These are phyloP conservation scores for Linum tenue DNA, from an alignment of 345 rosid species.

Conservation along the genomic window DNA sequence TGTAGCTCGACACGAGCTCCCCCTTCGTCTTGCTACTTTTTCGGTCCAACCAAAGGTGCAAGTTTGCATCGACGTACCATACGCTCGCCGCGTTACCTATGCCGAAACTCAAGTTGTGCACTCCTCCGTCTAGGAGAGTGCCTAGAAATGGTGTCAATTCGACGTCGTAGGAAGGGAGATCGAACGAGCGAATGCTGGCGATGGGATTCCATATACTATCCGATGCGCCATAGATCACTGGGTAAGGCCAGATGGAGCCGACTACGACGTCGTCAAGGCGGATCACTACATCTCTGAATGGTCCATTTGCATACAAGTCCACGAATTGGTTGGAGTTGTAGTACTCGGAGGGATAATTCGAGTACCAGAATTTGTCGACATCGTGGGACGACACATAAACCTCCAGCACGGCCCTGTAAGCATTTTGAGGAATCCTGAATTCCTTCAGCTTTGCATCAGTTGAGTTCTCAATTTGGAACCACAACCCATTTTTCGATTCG, in stretches of 20 bases:
- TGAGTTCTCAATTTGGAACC: constrained; percentile 6
- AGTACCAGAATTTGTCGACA: constrained; percentile 83
- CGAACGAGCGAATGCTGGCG: constrained; percentile 64
- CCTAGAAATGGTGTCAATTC: constrained; percentile 68
- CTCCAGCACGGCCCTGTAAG: neutral
- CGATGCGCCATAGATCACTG: constrained; percentile 75
- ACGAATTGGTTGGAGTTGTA: constrained; percentile 48
- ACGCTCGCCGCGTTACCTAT: constrained; percentile 71
- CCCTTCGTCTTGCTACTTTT: constrained; percentile 40
- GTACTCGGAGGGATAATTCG: constrained; percentile 57
- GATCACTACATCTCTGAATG: constrained; percentile 80
- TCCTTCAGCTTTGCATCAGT: constrained; percentile 36
- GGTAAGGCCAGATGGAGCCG: constrained; percentile 81
- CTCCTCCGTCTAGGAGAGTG: constrained; percentile 49
- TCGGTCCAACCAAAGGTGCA: constrained; percentile 21
- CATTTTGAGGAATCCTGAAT: constrained; percentile 25
- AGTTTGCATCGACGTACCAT: constrained; percentile 59
- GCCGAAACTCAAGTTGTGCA: constrained; percentile 49
- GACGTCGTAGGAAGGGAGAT: constrained; percentile 80
- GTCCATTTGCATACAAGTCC: constrained; percentile 54
- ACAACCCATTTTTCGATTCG: constrained; percentile 52
- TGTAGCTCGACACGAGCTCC: constrained; percentile 38
- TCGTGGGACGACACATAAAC: constrained; percentile 86
- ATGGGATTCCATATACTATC: constrained; percentile 83
- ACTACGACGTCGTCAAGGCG: constrained; percentile 46